Conservation (phyloP, 108 stramenopile genomes). For the Licmophora abbreviata region DNA sequence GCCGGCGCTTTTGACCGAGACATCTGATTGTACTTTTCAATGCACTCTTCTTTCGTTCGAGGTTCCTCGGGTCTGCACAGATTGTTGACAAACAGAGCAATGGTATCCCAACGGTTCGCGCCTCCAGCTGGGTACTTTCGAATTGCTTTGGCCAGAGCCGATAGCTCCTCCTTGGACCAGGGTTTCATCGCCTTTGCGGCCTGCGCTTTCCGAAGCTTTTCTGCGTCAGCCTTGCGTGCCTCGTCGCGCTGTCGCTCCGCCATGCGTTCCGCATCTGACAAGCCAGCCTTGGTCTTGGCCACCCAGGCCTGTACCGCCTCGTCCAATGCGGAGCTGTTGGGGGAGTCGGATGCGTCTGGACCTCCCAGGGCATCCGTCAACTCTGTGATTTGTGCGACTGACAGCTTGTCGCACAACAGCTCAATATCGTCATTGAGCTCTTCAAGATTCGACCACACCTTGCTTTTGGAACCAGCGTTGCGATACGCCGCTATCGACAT, state of each 20-base stretch:
- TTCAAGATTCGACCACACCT: conserved; percentile 1
- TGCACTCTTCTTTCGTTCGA: conserved; percentile 92
- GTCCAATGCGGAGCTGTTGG: background rate
- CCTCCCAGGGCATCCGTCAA: conserved; percentile 6
- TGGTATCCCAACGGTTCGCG: conserved; percentile 91
- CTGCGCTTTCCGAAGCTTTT: conserved; percentile 19
- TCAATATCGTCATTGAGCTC: conserved; percentile 18
- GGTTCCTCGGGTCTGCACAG: conserved; percentile 59
- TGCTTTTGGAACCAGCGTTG: background rate
- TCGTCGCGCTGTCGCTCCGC: background rate
- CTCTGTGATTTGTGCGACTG: background rate
- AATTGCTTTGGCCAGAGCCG: conserved; percentile 87
- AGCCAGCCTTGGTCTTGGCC: background rate
- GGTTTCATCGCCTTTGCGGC: conserved; percentile 30
- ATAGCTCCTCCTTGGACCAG: conserved; percentile 89
- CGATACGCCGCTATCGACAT: conserved; percentile 1
- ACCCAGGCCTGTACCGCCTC: background rate
- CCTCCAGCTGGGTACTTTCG: conserved; percentile 92
- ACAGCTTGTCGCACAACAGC: conserved; percentile 7
- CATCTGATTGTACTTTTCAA: conserved; percentile 80
- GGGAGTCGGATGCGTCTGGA: background rate
- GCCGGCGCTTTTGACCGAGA: background rate
- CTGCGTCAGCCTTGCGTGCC: background rate
- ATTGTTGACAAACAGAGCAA: conserved; percentile 87
- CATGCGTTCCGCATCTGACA: background rate